These are phyloP conservation scores for Globisporangium cystogenes DNA, from an alignment of 352 stramenopile species.

Conservation along the genomic window DNA sequence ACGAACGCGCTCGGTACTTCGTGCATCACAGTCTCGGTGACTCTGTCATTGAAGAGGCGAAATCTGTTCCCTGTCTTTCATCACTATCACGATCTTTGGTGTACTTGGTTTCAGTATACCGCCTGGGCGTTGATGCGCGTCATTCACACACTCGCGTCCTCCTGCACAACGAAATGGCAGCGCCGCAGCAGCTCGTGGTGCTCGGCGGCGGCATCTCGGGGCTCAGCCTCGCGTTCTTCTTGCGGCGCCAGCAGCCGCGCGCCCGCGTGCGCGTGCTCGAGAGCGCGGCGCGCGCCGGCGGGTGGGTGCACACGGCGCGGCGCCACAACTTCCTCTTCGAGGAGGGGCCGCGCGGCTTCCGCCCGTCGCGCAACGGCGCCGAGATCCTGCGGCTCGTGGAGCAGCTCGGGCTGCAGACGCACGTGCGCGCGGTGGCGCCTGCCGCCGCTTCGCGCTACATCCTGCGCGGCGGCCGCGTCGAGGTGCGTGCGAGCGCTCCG, in stretches of 20 bases:
- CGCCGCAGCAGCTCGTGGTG: conserved; percentile 48
- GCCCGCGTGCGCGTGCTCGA: conserved; percentile 73
- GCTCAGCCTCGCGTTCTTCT: conserved; percentile 69
- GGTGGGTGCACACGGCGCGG: conserved; percentile 65
- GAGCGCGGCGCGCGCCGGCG: conserved; percentile 35
- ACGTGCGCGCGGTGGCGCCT: conserved; percentile 62
- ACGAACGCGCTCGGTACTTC: no score
- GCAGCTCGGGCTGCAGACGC: conserved; percentile 53
- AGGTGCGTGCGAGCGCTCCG: conserved; percentile 21
- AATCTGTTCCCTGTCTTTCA: neutral
- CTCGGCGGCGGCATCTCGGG: conserved; percentile 80
- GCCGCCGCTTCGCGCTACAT: conserved; percentile 71
- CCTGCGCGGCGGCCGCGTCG: conserved; percentile 56
- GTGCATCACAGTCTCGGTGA: no score
- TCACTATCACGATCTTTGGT: neutral
- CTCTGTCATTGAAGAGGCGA: no score
- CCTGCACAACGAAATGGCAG: neutral
- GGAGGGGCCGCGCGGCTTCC: conserved; percentile 76
- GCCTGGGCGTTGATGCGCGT: neutral
- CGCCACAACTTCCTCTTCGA: conserved; percentile 75
- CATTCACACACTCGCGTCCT: neutral
- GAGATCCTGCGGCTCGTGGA: conserved; percentile 84
- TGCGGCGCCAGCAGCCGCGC: conserved; percentile 32
- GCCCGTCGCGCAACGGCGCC: conserved; percentile 75
- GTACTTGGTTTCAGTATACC: neutral